Base-by-base conservation (phyloP, 495 filamentous ascomycete species). In the Penicillium soppii region DNA sequence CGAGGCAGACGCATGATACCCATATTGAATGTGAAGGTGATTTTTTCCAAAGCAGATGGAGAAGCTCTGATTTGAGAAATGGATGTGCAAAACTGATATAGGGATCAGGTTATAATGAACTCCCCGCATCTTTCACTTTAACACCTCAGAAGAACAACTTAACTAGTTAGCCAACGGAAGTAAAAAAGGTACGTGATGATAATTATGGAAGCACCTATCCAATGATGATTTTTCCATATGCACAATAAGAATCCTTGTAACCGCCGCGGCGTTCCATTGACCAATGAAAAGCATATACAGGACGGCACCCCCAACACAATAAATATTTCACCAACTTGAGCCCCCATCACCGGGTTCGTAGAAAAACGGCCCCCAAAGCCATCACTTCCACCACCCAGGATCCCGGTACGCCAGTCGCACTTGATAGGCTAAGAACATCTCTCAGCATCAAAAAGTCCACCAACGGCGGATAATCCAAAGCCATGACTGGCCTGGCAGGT, bases 1-100 rank as follows among this genome's bases (percentile, higher is more conserved):
- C 72, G 71, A 54, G 68, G 68, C n/a, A 74, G 56, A 52, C 71
- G 71, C 25, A 76, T 68, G 47, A 64, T 69, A 49, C 67, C 72
- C 72, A 76, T 76, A 52, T 23, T 66, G 57, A 47, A 52, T 26
- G 12, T 30, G 23, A 2, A 12, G 16, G 41, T 25, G 9, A 43
- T 33, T 8, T n/a, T n/a, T n/a, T n/a, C n/a, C 27, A 1, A 16
- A 22, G 15, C 26, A 22, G 41, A 32, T 7, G n/a, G 35, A 15
- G 17, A 27, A 5, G 25, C 25, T 27, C 25, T 9, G 25, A 27
- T 27, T 27, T 27, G 4, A 9, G 25, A 27, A 27, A 27, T 27
- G 4, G 25, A 27, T 4, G 25, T 32, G 8, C 10, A 12, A 12
- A 12, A 12, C 29, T 7, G 29, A 32, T 32, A n/a, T 32, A 32